Evolutionary conservation across 2,329 filamentous ascomycete species (phyloP).

Genomic region (Didymella pinodella): DNA sequence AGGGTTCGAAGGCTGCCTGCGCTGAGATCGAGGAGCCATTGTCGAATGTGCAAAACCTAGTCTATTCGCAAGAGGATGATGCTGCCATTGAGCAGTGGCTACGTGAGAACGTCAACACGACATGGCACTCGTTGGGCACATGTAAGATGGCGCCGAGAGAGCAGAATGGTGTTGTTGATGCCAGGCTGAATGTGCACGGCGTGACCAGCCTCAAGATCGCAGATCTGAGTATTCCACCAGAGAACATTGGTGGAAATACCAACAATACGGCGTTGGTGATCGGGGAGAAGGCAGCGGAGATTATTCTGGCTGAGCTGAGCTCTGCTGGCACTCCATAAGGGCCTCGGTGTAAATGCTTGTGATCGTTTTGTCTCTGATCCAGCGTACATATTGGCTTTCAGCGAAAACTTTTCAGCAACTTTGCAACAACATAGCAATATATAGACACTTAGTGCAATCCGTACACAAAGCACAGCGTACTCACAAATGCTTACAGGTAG

Average conservation of each 20-base stretch:
- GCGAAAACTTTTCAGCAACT: background rate
- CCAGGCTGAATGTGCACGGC: constrained; percentile 41
- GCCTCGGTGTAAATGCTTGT: background rate
- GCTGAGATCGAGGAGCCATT: constrained; percentile 25
- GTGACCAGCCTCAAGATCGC: constrained; percentile 50
- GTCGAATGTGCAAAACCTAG: constrained; percentile 25
- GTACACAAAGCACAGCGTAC: no score
- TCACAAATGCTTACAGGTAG: no score
- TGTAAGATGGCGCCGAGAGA: constrained; percentile 47
- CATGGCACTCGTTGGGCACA: constrained; percentile 46
- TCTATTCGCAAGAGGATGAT: constrained; percentile 45
- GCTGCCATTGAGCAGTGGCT: constrained; percentile 53
- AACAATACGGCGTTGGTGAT: constrained; percentile 56
- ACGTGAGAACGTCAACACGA: constrained; percentile 43
- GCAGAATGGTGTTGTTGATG: constrained; percentile 41
- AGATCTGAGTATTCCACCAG: constrained; percentile 54
- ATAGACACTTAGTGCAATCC: no score
- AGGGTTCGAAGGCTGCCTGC: constrained; percentile 28
- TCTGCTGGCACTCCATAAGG: constrained; percentile 11
- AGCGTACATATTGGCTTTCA: background rate
- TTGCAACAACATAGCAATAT: background rate
- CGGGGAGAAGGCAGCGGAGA: constrained; percentile 45
- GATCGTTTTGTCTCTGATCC: background rate
- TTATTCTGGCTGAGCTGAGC: constrained; percentile 33
- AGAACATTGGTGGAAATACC: constrained; percentile 58